Evolutionary conservation across 139 green algal species (phyloP), one percentile per base, ranked within the genome.

Genomic region (Tetradesmus obliquus): DNA sequence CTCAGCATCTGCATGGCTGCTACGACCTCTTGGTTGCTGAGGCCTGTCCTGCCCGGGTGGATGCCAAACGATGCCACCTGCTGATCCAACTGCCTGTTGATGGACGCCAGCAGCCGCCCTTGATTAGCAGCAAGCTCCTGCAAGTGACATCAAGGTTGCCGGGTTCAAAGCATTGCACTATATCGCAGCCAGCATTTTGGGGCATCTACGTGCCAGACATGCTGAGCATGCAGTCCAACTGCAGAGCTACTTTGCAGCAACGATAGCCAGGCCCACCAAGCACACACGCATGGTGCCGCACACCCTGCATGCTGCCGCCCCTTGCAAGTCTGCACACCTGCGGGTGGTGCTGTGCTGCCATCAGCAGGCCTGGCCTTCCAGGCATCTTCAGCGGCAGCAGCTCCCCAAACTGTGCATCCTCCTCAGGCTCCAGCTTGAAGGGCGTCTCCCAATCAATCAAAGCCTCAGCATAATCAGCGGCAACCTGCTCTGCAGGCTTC

Each of bases 1-100:
- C 22, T 83, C 3, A 93, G 91, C 91, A 90, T 79, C 55, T 53
- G 53, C 86, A 87, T 86, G 1, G 88, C 91, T 45, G 91, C 91
- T 17, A 79, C 20, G 32, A 92, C 82, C 87, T 92, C 82, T 57
- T 55, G 20, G 20, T 92, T 81, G 32, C 72, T 91, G 20, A 93
- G 81, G 8, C 88, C 87, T 45, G 55, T 79, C 4, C 79, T 60
- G 32, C 80, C 91, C 10, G 88, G 88, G 54, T 93, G 87, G 5
- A 93, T 83, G 87, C 91, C 91, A 24, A 84, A 92, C 3, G 83
- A 84, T 7, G 82, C 82, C 82, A 92, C 13, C 22, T 66, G 60
- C 2, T 22, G 8, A 72, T 93, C 84, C 57, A 93, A 74, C 87
- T 89, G 86, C 72, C 84, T 60, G 45, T 87, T 86, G 22, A 90